Base-by-base conservation (phyloP, 2,329 filamentous ascomycete genomes). In the Nemania sp. region DNA sequence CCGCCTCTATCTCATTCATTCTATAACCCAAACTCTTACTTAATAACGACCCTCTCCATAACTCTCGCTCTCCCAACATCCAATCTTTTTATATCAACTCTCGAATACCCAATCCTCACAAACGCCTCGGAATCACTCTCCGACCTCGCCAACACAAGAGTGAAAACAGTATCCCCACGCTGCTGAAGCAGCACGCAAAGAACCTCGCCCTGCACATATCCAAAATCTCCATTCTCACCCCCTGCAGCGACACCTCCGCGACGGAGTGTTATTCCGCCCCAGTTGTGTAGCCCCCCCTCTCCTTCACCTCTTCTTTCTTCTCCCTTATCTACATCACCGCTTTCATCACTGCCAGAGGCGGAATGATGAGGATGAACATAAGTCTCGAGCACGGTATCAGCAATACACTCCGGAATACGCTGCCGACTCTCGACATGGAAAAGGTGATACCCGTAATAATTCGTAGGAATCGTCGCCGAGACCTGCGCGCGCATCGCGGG, bases 131-230 rank as follows among this genome's bases (percentile, higher is more conserved):
- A 20, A 22, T 45, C 42, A 12, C 23, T 34, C 11, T 14, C 19
- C 6, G 28, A 45, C 24, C 28, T 19, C 23, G 28, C 6, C 12
- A 45, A 20, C 28, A 45, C 3, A 14, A 45, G 42, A 14, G 42
- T 45, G 7, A 45, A 45, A 15, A 45, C 4, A 24, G 42, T 45
- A 20, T 34, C 28, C n/a, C 24, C 42, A 33, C 19, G 28, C 17
- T 45, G 30, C 34, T 45, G 28, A 14, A 45, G 34, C 33, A 45
- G 19, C 12, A 45, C 42, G 12, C 42, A 45, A 12, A 45, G 42
- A 45, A 33, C 28, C 17, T 45, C 42, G 6, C 42, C 42, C 12
- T 23, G 42, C 15, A 45, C 12, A 24, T 12, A 33, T 11, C 8
- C 28, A 34, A 23, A 15, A 7, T 14, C 42, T 11, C 22, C 42